Percentiles rank a stretch among this genome's conserved stretches.
Conservation (phyloP, 176 grass and related monocot genomes). For the Calamus simplicifolius region DNA sequence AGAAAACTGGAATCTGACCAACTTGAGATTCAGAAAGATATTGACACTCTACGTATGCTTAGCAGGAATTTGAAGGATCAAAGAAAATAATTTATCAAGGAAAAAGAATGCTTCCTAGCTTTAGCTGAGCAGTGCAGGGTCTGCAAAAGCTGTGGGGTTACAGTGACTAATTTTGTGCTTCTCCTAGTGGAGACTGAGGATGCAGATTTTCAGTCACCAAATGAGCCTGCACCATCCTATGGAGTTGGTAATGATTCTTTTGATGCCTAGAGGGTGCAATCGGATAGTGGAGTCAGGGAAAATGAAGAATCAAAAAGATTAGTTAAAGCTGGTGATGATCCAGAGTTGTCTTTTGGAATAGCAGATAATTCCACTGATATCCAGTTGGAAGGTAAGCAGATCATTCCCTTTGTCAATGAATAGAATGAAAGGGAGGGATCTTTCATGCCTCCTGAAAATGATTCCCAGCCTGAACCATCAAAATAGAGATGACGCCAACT, state of each 20-base stretch:
- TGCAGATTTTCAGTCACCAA: conserved; percentile 40
- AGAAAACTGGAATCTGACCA: no score
- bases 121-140: conserved; percentile 52
- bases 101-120: conserved; percentile 40
- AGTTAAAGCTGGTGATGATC: conserved; percentile 30
- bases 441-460: conserved; percentile 22
- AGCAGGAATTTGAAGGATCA: conserved; percentile 60
- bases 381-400: conserved; percentile 26
- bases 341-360: conserved; percentile 66
- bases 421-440: conserved; percentile 38
- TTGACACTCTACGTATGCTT: no score
- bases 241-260: conserved; percentile 40
- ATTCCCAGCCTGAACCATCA: conserved; percentile 39
- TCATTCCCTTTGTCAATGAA: conserved; percentile 36
- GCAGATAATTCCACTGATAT: conserved; percentile 69
- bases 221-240: conserved; percentile 65
- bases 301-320: conserved; percentile 39
- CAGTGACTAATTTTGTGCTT: conserved; percentile 47
- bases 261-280: conserved; percentile 29
- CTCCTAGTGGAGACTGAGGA: conserved; percentile 27
- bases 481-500: conserved; percentile 32
- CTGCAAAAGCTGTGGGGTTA: conserved; percentile 71
- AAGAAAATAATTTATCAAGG: conserved; percentile 58
- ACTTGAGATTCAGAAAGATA: no score
- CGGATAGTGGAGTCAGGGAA: conserved; percentile 31